These are phyloP conservation scores for Alternaria tenuissima DNA, from an alignment of 2,329 filamentous ascomycete species.

Conservation along the genomic window DNA sequence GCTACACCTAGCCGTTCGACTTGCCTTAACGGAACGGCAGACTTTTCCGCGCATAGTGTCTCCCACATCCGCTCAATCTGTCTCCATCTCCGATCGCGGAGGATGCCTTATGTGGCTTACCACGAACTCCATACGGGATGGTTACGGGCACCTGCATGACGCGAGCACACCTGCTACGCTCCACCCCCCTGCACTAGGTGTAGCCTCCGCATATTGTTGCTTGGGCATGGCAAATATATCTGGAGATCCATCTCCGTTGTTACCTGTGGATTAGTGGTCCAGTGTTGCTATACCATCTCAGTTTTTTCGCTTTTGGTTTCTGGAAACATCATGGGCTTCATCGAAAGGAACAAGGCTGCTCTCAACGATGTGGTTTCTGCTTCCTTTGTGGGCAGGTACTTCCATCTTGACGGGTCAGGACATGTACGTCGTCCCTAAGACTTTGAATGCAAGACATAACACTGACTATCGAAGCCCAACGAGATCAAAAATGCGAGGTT, in stretches of 20 bases:
- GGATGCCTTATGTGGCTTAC: background rate
- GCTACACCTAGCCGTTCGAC: background rate
- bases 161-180: conserved; percentile 3
- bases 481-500: conserved; percentile 79
- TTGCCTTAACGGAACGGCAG: conserved; percentile 3
- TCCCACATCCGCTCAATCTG: conserved; percentile 4
- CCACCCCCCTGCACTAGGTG: conserved; percentile 4
- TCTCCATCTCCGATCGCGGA: background rate
- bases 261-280: background rate
- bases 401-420: conserved; percentile 81
- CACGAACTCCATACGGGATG: background rate
- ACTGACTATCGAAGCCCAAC: conserved; percentile 60
- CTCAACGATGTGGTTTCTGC: conserved; percentile 45
- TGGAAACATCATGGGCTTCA: conserved; percentile 24
- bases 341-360: conserved; percentile 29
- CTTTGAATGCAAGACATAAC: conserved; percentile 1
- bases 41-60: conserved; percentile 2
- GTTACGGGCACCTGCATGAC: conserved; percentile 14
- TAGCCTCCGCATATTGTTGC: background rate
- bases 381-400: conserved; percentile 56
- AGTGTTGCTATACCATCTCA: background rate
- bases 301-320: background rate
- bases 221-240: conserved; percentile 7
- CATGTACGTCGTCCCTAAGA: conserved; percentile 69
- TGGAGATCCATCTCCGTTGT: conserved; percentile 1